Evolutionary conservation across 2,329 filamentous ascomycete species (phyloP).

Genomic region (Trichophyton mentagrophytes): DNA sequence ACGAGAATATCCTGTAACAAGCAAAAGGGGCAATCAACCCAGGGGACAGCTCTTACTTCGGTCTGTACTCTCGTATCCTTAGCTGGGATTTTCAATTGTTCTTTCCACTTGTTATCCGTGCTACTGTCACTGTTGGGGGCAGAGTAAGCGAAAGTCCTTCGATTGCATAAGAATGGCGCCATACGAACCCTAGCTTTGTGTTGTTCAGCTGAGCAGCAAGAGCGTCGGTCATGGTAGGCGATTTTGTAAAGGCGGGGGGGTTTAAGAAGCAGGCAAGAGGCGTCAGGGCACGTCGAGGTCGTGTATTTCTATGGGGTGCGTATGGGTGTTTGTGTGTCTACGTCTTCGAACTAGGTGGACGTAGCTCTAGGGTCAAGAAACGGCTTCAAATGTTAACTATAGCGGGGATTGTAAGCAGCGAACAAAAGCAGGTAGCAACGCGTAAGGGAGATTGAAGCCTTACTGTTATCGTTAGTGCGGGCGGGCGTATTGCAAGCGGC

Average conservation of each 20-base stretch:
- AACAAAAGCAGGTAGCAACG: neutral
- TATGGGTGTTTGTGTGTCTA: neutral
- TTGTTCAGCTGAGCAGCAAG: conserved; percentile 35
- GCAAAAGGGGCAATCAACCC: neutral
- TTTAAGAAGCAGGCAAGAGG: neutral
- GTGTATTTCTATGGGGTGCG: neutral
- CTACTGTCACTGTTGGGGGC: conserved; percentile 24
- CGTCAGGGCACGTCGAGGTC: neutral
- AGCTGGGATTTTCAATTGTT: conserved; percentile 33
- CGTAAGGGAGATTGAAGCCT: neutral
- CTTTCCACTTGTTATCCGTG: conserved; percentile 32
- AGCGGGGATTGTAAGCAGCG: neutral
- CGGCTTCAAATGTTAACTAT: neutral
- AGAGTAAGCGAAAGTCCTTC: neutral
- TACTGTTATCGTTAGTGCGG: neutral
- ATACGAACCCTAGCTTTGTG: conserved; percentile 31
- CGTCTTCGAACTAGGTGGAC: neutral
- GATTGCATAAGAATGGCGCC: neutral
- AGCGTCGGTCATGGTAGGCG: conserved; percentile 23
- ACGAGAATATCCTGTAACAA: neutral
- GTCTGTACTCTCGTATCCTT: conserved; percentile 40
- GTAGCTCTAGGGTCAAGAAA: neutral
- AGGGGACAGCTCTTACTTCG: conserved; percentile 28
- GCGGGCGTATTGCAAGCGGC: neutral
- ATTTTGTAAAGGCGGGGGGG: neutral